These are phyloP conservation scores for Pilatotrama ljubarskyi DNA, from an alignment of 768 basidiomycete species.

Conservation along the genomic window DNA sequence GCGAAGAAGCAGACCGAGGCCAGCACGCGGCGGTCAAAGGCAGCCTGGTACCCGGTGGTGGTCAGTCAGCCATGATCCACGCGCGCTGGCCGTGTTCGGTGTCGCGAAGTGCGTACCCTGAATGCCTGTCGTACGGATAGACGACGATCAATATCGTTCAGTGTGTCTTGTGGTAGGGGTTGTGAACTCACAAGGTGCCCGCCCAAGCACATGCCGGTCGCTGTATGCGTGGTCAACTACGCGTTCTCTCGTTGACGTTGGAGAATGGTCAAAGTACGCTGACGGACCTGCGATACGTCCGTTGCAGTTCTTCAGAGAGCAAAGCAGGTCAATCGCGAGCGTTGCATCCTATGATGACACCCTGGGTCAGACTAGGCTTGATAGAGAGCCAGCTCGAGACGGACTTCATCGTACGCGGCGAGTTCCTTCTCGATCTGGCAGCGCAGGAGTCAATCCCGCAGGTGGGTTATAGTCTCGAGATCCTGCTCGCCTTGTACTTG, in stretches of 20 bases:
- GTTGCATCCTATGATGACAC: conserved; percentile 64
- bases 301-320: conserved; percentile 77
- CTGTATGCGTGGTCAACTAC: conserved; percentile 36
- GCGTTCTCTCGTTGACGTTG: conserved; percentile 27
- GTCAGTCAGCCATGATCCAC: not conserved
- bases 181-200: conserved; percentile 72
- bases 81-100: not conserved
- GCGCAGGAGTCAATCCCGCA: not conserved
- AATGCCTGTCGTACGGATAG: conserved; percentile 44
- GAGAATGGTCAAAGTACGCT: not conserved
- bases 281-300: conserved; percentile 81
- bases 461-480: not conserved
- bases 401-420: conserved; percentile 84
- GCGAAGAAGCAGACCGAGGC: conserved; percentile 93
- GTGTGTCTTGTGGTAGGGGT: conserved; percentile 27
- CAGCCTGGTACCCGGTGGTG: conserved; percentile 63
- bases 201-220: conserved; percentile 90
- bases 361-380: not conserved
- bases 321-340: conserved; percentile 73
- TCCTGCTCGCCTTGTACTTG: conserved; percentile 67
- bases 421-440: conserved; percentile 87
- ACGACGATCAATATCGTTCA: conserved; percentile 32
- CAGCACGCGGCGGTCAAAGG: conserved; percentile 82
- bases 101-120: conserved; percentile 36
- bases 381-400: not conserved